phyloP scores from a whole-genome alignment of 139 green algal species.

The Asterochloris sp. region DNA sequence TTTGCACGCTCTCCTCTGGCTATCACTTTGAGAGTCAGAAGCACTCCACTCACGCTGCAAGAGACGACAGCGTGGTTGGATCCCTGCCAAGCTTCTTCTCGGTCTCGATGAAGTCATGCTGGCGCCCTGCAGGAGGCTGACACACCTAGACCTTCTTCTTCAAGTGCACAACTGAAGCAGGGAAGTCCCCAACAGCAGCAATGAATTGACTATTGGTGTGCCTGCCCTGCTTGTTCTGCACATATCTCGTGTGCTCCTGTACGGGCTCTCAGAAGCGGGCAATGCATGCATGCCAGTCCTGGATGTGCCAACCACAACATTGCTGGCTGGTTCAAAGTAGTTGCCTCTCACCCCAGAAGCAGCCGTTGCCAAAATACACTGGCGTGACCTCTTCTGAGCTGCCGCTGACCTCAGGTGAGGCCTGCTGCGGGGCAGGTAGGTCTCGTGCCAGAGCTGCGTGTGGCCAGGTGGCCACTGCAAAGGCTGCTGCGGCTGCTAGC shows the following conservation, averaged over 20 bases:
- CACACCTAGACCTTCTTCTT: neutral
- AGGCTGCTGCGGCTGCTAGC: too few relatives aligned
- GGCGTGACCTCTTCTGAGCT: constrained; percentile 10
- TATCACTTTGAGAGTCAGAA: neutral
- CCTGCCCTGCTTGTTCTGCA: neutral
- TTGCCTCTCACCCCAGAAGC: constrained; percentile 5
- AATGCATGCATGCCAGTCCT: neutral
- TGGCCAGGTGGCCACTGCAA: too few relatives aligned
- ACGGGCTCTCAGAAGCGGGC: neutral
- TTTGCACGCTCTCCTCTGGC: neutral
- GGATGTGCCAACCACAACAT: neutral
- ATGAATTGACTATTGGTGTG: neutral
- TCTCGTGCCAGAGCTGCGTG: too few relatives aligned
- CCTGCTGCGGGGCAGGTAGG: too few relatives aligned
- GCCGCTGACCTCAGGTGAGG: neutral
- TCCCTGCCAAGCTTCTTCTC: constrained; percentile 10
- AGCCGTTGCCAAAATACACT: constrained; percentile 16
- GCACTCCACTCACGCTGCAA: constrained; percentile 1
- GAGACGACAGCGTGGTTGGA: neutral
- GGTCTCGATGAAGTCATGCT: constrained; percentile 12
- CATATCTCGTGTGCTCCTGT: neutral
- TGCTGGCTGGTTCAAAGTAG: neutral
- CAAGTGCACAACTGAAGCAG: neutral
- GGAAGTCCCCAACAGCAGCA: neutral
- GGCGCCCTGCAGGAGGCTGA: neutral